Conservation (phyloP, 345 rosid species). For the Angophora floribunda region DNA sequence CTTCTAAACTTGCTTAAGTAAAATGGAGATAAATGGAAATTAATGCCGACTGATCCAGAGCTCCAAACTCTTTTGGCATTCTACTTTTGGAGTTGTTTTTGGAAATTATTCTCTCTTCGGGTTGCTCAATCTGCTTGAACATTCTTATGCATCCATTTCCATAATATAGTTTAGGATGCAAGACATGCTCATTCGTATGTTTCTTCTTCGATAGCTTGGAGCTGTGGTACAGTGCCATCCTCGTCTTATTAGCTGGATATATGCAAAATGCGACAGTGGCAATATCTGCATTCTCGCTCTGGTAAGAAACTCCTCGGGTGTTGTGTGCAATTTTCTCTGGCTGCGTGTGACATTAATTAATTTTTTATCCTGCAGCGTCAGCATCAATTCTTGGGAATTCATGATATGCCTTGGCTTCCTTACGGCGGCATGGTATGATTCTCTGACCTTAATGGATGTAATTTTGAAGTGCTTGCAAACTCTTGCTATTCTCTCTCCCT, state of each 20-base stretch:
- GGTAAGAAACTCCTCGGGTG: conserved; percentile 14
- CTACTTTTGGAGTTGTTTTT: not conserved
- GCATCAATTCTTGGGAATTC: conserved; percentile 38
- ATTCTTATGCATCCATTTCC: not conserved
- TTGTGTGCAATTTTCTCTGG: not conserved
- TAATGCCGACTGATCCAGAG: not conserved
- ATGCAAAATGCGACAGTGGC: conserved; percentile 33
- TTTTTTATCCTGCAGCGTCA: conserved; percentile 10
- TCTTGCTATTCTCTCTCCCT: not conserved
- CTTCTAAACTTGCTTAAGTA: not conserved
- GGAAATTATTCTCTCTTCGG: not conserved
- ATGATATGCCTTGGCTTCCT: conserved; percentile 56
- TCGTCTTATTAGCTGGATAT: conserved; percentile 47
- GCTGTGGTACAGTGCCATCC: conserved; percentile 49
- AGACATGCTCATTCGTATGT: not conserved
- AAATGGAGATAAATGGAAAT: not conserved
- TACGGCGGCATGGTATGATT: conserved; percentile 17
- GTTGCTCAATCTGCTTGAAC: not conserved
- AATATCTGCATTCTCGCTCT: conserved; percentile 52
- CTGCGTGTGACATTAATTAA: not conserved
- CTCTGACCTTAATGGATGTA: not conserved
- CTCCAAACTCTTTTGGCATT: not conserved
- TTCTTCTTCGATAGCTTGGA: conserved; percentile 27
- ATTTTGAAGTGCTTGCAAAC: not conserved
- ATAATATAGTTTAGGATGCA: not conserved